Conservation (phyloP, 1,284 basidiomycete genomes). For the Puccinia novopanici region DNA sequence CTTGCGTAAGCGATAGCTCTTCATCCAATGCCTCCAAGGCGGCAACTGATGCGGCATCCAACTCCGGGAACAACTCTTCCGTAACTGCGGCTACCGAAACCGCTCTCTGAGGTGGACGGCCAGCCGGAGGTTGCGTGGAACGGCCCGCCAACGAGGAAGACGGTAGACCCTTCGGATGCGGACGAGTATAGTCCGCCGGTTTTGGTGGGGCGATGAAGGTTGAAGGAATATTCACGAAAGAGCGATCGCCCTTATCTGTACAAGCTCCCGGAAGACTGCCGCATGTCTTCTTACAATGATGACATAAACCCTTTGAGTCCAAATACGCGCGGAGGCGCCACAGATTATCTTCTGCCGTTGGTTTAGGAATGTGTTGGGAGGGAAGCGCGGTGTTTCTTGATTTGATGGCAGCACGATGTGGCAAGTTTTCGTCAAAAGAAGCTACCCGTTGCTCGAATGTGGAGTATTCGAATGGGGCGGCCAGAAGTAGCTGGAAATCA, state of each 20-base stretch:
- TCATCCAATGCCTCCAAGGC: too few relatives aligned
- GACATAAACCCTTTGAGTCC: neutral
- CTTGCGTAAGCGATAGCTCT: neutral
- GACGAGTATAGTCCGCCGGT: neutral
- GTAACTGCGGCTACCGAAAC: neutral
- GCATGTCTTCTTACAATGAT: conserved; percentile 5
- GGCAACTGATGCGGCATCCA: neutral
- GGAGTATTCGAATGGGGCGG: too few relatives aligned
- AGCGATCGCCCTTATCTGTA: neutral
- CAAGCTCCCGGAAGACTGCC: neutral
- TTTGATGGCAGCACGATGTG: too few relatives aligned
- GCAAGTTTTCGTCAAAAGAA: too few relatives aligned
- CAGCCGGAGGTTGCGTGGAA: neutral
- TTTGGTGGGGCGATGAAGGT: neutral
- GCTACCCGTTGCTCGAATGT: too few relatives aligned
- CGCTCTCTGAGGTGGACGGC: neutral
- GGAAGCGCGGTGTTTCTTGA: neutral
- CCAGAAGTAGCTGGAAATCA: too few relatives aligned
- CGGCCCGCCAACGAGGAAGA: neutral
- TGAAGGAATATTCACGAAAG: neutral
- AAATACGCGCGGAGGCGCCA: neutral
- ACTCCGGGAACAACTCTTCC: neutral
- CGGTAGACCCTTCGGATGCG: neutral
- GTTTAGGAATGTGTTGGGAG: neutral
- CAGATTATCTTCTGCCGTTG: neutral